These are phyloP conservation scores for Inonotus hispidus DNA, from an alignment of 1,284 basidiomycete species.

Conservation along the genomic window DNA sequence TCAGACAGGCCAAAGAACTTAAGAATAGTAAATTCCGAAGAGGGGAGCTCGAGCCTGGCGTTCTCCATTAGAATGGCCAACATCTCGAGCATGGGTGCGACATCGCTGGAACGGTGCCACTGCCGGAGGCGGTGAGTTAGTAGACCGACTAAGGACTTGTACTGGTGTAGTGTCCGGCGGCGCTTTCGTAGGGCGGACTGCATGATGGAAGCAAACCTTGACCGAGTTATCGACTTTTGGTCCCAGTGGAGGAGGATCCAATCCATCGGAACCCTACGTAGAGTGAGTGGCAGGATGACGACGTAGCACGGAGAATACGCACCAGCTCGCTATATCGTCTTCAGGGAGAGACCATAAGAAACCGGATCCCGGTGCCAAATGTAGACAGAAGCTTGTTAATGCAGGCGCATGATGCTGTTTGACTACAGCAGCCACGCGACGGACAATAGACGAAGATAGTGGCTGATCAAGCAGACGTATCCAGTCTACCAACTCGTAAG, in stretches of 20 bases:
- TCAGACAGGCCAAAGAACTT: slow-evolving; percentile 37
- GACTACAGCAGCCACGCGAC: slow-evolving; percentile 36
- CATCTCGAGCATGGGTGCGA: slow-evolving; percentile 10
- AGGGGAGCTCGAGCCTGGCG: slow-evolving; percentile 25
- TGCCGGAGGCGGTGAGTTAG: neutral
- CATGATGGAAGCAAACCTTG: neutral
- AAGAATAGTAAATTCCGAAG: slow-evolving; percentile 30
- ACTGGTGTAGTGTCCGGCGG: neutral
- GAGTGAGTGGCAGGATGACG: neutral
- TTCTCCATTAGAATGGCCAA: slow-evolving; percentile 15
- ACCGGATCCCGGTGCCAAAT: slow-evolving; percentile 37
- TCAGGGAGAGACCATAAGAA: slow-evolving; percentile 34
- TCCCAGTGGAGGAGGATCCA: slow-evolving; percentile 38
- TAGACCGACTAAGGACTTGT: slow-evolving; percentile 4
- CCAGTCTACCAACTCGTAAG: slow-evolving; percentile 56
- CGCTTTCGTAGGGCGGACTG: neutral
- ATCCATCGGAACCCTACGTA: slow-evolving; percentile 37
- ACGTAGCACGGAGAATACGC: neutral
- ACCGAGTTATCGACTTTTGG: neutral
- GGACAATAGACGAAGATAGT: slow-evolving; percentile 33
- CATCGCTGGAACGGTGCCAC: neutral
- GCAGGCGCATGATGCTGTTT: slow-evolving; percentile 38
- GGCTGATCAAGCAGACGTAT: slow-evolving; percentile 41
- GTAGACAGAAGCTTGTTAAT: slow-evolving; percentile 37
- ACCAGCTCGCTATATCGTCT: slow-evolving; percentile 5